Evolutionary conservation across 495 filamentous ascomycete species (phyloP), one percentile per base, ranked within the genome.

Genomic region (Tuber brumale): DNA sequence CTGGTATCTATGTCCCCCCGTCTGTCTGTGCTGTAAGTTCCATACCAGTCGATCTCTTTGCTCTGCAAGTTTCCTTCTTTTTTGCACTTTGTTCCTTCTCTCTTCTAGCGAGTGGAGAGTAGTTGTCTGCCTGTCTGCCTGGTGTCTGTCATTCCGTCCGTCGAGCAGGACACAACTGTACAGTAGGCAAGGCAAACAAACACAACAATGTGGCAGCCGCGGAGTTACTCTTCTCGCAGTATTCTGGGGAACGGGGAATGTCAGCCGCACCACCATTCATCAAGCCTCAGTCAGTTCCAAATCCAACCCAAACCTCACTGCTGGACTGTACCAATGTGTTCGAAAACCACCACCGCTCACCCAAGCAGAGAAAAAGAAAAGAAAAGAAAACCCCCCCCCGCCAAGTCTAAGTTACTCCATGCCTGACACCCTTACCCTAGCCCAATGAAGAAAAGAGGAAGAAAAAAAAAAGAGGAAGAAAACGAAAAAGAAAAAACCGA

Each of bases 51-150:
- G 51, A 31, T 61, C 51, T 61, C 16, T 61, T 31, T 14, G 27
- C 51, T 31, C 51, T 31, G 51, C 51, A 31, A 31, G 46, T 70
- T 72, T 71, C 27, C 48, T 79, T 66, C 61, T 70, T 41, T 69
- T 41, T 18, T 42, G 18, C 12, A 71, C 27, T 69, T 79, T 69
- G 45, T 57, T 44, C 70, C 45, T 48, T 74, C 44, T 69, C 7
- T 35, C 43, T 44, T 21, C 35, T n/a, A 61, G 51, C 9, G n/a
- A 31, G 27, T 12, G 51, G 51, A 9, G 10, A 61, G 12, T 1
- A 31, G 51, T 21, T 27, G n/a, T 61, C n/a, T 10, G 48, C 23
- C 23, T 2, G 23, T n/a, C 21, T n/a, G 46, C 9, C 48, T 14
- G 9, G 23, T 61, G n/a, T 14, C 51, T 57, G 23, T 8, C 46